Percentiles rank a stretch among this genome's conserved stretches.
Evolutionary conservation across 148 eudicot species (phyloP).

Genomic region (Fagopyrum homotropicum): DNA sequence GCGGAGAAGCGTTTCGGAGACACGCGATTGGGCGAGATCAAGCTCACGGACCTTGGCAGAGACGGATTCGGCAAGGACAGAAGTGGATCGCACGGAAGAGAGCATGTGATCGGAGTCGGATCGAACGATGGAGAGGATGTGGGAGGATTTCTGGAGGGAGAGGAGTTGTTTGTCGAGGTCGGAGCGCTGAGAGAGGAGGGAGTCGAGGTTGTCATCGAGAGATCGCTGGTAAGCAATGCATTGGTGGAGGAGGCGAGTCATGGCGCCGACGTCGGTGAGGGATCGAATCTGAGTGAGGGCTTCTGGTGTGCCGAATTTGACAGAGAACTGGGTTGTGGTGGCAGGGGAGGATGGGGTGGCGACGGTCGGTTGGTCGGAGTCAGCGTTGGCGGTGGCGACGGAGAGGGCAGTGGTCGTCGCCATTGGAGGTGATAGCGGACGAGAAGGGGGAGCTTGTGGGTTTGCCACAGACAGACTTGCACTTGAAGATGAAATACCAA

Average conservation of each 20-base stretch:
- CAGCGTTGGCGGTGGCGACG: constrained; percentile 7
- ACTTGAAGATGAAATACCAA: neutral
- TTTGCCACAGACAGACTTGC: neutral
- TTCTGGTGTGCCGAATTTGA: constrained; percentile 50
- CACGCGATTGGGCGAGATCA: constrained; percentile 84
- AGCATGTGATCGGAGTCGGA: constrained; percentile 60
- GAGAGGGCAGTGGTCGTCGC: constrained; percentile 12
- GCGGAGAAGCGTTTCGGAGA: constrained; percentile 52
- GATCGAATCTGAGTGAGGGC: constrained; percentile 44
- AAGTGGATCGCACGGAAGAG: constrained; percentile 63
- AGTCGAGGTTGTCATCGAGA: constrained; percentile 53
- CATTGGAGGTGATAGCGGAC: constrained; percentile 5
- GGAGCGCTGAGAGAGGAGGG: constrained; percentile 52
- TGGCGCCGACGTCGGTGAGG: constrained; percentile 73
- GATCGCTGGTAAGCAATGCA: constrained; percentile 84
- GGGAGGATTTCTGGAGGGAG: constrained; percentile 50
- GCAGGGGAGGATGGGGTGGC: constrained; percentile 16
- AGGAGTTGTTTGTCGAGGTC: constrained; percentile 63
- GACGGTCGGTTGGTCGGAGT: constrained; percentile 1
- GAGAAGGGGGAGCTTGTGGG: neutral
- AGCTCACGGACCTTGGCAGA: constrained; percentile 83
- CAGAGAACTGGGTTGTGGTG: constrained; percentile 15
- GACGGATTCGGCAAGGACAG: constrained; percentile 63
- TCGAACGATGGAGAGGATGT: constrained; percentile 47
- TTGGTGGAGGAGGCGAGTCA: constrained; percentile 87